phyloP scores from a whole-genome alignment of 2,329 filamentous ascomycete species.

The Botrytis fragariae region DNA sequence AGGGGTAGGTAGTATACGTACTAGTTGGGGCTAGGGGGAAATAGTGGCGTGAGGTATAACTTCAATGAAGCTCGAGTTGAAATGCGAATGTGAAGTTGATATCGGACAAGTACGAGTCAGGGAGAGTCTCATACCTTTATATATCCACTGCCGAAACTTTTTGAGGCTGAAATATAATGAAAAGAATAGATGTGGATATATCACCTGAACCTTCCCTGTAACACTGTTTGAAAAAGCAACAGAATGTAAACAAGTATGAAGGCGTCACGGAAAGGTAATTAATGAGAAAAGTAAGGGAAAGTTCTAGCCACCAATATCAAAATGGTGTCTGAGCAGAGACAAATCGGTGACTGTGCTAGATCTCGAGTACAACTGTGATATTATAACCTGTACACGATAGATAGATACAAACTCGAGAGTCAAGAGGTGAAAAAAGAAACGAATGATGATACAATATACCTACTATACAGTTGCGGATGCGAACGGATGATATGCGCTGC shows the following conservation, averaged over 20 bases:
- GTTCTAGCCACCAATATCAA: conserved; percentile 30
- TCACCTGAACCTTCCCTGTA: conserved; percentile 14
- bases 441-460: not conserved
- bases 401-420: conserved; percentile 4
- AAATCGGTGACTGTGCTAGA: not conserved
- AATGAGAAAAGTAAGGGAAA: conserved; percentile 28
- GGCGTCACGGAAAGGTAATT: conserved; percentile 25
- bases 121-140: conserved; percentile 16
- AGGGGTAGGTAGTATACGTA: not conserved
- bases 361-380: conserved; percentile 3
- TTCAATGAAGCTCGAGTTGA: not conserved
- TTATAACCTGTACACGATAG: conserved; percentile 3
- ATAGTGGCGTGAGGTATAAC: not conserved
- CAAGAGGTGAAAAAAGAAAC: not conserved
- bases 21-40: not conserved
- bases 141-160: conserved; percentile 6
- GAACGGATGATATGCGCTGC: conserved; percentile 6
- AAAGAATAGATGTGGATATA: conserved; percentile 5
- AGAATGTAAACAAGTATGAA: not conserved
- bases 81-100: not conserved
- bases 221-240: conserved; percentile 27
- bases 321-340: conserved; percentile 16
- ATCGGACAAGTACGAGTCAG: not conserved
- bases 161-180: conserved; percentile 18
- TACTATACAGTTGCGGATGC: not conserved